Evolutionary conservation across 768 basidiomycete species (phyloP).

Genomic region (Panaeolus papilionaceus): DNA sequence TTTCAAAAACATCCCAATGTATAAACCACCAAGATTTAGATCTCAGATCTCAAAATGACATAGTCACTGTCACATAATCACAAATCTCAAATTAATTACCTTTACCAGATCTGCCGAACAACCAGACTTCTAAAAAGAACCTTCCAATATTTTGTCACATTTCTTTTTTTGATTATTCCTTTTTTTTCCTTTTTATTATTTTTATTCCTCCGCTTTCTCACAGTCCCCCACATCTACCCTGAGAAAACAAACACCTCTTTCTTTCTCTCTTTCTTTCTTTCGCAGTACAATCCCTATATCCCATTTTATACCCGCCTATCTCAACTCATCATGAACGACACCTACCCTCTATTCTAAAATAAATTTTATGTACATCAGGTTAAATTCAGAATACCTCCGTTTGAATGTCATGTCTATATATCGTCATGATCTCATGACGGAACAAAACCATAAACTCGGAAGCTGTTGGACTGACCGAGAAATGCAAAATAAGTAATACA

Average conservation of each 20-base stretch:
- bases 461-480: constrained; percentile 6
- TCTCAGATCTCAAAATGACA: constrained; percentile 5
- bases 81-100: neutral
- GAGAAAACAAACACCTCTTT: neutral
- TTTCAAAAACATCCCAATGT: neutral
- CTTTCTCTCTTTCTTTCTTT: too few species aligned
- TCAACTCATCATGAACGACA: too few species aligned
- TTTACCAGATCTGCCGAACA: constrained; percentile 8
- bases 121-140: constrained; percentile 7
- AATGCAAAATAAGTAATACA: constrained; percentile 13
- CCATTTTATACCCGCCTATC: too few species aligned
- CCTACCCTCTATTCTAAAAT: too few species aligned
- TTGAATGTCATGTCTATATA: neutral
- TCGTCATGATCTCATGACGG: constrained; percentile 6
- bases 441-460: constrained; percentile 10
- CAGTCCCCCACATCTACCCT: constrained; percentile 5
- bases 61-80: neutral
- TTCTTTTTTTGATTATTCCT: too few species aligned
- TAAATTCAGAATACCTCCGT: constrained; percentile 5
- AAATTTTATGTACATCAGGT: neutral
- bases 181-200: neutral
- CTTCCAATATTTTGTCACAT: neutral
- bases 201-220: constrained; percentile 3
- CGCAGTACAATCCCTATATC: too few species aligned
- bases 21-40: neutral